A percentile compares a stretch with the other conserved stretches of the same genome.
Conservation (phyloP, 2,329 filamentous ascomycete species). For the Neopestalotiopsis sp. region DNA sequence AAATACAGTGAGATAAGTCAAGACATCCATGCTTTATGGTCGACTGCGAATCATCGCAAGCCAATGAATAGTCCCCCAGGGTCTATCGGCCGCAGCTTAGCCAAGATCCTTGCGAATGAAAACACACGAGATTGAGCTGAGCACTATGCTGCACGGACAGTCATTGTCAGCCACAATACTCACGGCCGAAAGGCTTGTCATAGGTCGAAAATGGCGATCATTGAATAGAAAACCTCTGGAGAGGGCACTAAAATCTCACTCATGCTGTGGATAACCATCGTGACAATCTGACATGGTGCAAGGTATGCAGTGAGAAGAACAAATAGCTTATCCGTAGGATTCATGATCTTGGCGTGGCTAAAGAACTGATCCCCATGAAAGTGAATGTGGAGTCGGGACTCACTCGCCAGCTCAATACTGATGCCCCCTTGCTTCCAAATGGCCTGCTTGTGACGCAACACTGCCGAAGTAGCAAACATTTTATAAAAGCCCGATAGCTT, state of each 20-base stretch:
- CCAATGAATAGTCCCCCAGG: background rate
- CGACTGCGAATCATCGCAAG: background rate
- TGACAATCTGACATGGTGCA: background rate
- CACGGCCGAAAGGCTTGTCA: background rate
- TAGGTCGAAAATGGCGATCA: background rate
- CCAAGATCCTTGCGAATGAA: background rate
- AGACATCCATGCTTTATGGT: background rate
- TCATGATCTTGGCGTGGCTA: no score
- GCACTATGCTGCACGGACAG: background rate
- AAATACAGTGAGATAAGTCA: background rate
- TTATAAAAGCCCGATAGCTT: background rate
- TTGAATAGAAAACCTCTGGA: background rate
- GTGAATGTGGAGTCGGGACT: no score
- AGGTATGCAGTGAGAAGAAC: background rate
- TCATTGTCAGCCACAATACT: background rate
- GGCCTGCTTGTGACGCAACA: background rate
- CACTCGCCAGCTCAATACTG: background rate
- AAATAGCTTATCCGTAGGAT: background rate
- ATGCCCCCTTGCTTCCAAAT: background rate
- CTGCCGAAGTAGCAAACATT: background rate
- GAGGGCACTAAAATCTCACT: background rate
- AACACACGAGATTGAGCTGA: background rate
- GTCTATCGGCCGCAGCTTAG: background rate
- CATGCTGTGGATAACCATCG: background rate
- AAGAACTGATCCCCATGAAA: no score